Evolutionary conservation across 2,329 filamentous ascomycete species (phyloP), one percentile per base, ranked within the genome.

Genomic region (Coleophoma eucalyptorum): DNA sequence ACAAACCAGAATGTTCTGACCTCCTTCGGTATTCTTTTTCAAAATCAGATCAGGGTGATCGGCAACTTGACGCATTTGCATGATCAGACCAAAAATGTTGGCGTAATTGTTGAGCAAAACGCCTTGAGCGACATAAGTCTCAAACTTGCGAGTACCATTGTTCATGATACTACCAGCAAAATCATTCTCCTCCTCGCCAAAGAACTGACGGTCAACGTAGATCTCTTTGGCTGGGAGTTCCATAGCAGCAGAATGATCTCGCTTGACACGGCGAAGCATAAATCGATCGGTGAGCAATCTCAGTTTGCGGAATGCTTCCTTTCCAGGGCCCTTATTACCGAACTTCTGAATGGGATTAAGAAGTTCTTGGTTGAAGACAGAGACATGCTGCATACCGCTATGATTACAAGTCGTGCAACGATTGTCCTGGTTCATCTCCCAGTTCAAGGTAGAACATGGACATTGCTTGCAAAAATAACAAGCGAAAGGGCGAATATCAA

Each of bases 21-120:
- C 92, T 48, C 89, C 89, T 59, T 91, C 84, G 3, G 80, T 81
- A 55, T 93, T 83, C 72, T 94, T 97, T 73, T 93, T 95, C 55
- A 97, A 72, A 45, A 99, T 88, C 34, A 99, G 72, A 70, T 99
- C 94, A 0, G 94, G 94, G 65, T 99, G 94, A 59, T 99, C 94
- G 7, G 94, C 91, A 21, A 97, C 90, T 72, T 99, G 94, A 50
- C 94, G 87, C 93, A 99, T 97, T 69, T 96, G 92, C 90, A 97
- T 97, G 65, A 99, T 97, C 50, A 99, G 79, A 65, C 92, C 93
- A 63, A 99, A 99, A 58, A 99, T 97, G 67, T 99, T 99, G 73
- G 94, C 94, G 61, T 97, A 97, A 66, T 97, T 96, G 76, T 97
- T 91, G 54, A 99, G 80, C 69, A 99, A 83, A 18, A 97, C 93